These are phyloP conservation scores for Penicillium sp. DNA, from an alignment of 2,329 filamentous ascomycete species.

Conservation along the genomic window DNA sequence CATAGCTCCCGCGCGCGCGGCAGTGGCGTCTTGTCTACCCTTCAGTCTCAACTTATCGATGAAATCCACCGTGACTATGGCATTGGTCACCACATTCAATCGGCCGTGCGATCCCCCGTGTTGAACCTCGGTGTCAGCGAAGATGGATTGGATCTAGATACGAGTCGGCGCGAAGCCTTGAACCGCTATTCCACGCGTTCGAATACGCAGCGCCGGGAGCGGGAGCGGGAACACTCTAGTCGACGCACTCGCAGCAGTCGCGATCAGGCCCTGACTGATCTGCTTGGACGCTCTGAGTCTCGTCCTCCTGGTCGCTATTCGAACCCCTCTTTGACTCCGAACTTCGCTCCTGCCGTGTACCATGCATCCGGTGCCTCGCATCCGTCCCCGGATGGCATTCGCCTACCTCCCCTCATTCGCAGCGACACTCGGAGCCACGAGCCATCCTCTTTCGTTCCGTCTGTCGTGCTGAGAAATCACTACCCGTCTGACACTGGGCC, in stretches of 20 bases:
- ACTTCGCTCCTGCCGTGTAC: conserved; percentile 50
- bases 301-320: conserved; percentile 5
- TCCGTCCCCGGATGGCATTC: conserved; percentile 23
- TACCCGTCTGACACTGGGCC: conserved; percentile 31
- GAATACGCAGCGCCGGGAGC: conserved; percentile 8
- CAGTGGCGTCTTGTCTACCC: conserved; percentile 32
- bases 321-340: conserved; percentile 41
- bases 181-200: conserved; percentile 10
- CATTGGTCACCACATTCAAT: conserved; percentile 20
- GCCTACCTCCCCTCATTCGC: conserved; percentile 31
- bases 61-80: conserved; percentile 34
- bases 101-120: conserved; percentile 31
- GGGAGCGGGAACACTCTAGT: conserved; percentile 5
- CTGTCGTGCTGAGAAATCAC: conserved; percentile 41
- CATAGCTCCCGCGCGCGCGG: conserved; percentile 33
- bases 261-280: conserved; percentile 36
- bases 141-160: conserved; percentile 35
- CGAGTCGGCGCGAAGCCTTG: conserved; percentile 36
- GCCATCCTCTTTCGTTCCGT: conserved; percentile 27
- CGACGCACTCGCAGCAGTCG: conserved; percentile 23
- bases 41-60: conserved; percentile 34
- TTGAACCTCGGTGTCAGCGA: conserved; percentile 31
- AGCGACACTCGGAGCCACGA: conserved; percentile 28
- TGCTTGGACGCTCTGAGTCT: conserved; percentile 27
- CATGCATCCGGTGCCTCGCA: conserved; percentile 29